Base-by-base conservation (phyloP, 1,284 basidiomycete species). In the Bondarzewia mesenterica region DNA sequence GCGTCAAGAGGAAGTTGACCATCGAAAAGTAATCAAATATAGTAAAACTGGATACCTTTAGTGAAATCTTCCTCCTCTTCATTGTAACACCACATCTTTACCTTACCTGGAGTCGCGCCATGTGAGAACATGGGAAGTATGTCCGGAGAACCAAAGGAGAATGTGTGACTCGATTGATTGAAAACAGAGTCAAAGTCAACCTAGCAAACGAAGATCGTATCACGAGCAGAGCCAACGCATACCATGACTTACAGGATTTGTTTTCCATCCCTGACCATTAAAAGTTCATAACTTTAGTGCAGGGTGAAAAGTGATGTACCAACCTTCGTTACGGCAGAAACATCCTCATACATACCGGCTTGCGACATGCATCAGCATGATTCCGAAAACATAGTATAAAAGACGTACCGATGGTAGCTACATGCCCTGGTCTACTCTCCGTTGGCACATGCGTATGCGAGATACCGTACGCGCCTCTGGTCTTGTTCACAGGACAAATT, bases 321-420 rank as follows among this genome's bases (percentile, higher is more conserved):
- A 65, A 82, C 81, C 80, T 85, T 88, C 53, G 85, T 92, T 25
- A 94, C 91, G 12, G 90, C 91, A 5, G 87, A 90, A 5, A 92
- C 89, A 58, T 94, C 90, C 64, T 94, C 92, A 61, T 94, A 93
- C 88, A 93, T 92, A 7, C 90, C 90, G 32, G 77, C 82, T 85
- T 42, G 16, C 16, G 27, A 36, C 36, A 25, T 12, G 10, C 12
- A 49, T n/a, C n/a, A n/a, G n/a, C 5, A 18, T 42, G 21, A 39
- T 2, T n/a, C 26, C 16, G 23, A 23, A 1, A 22, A 12, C 5
- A 32, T 8, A 39, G 21, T 18, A n/a, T 22, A 12, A 7, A 38
- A 44, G 32, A 60, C 70, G 21, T 58, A 78, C 85, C 92, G 56
- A 94, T 92, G 52, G 94, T 77, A 23, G 91, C 91, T 25, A 94